Base-by-base conservation (phyloP, 345 rosid genomes). In the Heritiera fomes region DNA sequence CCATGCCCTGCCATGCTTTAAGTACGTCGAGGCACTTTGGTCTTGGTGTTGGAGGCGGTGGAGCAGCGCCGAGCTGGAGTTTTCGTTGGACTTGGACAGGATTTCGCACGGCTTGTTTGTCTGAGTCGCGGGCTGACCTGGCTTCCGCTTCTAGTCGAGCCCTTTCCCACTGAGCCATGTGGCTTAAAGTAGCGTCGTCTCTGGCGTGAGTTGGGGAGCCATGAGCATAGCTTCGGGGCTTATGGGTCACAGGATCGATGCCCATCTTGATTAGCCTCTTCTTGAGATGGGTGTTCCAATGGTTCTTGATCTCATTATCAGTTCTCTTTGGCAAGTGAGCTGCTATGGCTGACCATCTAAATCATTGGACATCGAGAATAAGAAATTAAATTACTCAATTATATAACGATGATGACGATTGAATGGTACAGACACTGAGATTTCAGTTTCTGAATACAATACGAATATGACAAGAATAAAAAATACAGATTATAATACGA, bases 221-320 rank as follows among this genome's bases (percentile, higher is more conserved):
- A 17, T 71, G 60, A 13, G 85, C 61, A 49, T 66, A 75, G 40
- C 40, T 69, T 73, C 66, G 78, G 4, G 88, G 87, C 84, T 85
- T 85, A 66, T 87, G 90, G 62, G 90, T 87, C 28, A 46, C 55
- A 1, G 83, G 83, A 58, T 84, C 87, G 8, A 79, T 82, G 9
- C 89, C 89, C 88, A 85, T 85, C 32, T 77, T 82, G 9, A 76
- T 71, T 50, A 87, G 73, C 65, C 83, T 78, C 64, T 87, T 87
- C 82, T 83, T 87, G 0, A 87, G 81, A 73, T 85, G 83, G 3
- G 88, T 85, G 82, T 87, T 84, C 90, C 88, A 87, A 49, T 87
- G 82, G 73, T 87, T 87, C 84, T 87, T 87, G 76, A 87, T 85
- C 76, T 87, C 86, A n/a, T 87, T 87, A 64, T 87, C 89, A 4